Percentiles rank a stretch among this genome's conserved stretches.
phyloP scores from a whole-genome alignment of 352 stramenopile species.

The Phytopythium helicoides region DNA sequence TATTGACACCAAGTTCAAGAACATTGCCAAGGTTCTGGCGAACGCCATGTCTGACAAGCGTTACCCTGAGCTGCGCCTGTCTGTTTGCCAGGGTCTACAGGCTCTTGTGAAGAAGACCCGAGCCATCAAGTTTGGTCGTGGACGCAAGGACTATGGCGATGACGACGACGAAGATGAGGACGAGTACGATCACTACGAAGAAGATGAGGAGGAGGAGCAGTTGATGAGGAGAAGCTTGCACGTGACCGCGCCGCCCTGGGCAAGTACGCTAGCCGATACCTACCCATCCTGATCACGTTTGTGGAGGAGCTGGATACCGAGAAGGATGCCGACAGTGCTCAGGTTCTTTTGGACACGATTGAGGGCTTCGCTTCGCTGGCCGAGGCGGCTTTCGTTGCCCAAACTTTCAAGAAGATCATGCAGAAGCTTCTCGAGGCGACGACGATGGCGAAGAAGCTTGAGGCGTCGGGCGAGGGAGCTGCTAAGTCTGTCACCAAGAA shows the following conservation, averaged over 20 bases:
- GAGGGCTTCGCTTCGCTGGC: conserved; percentile 79
- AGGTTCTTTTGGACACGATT: conserved; percentile 77
- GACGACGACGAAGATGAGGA: conserved; percentile 39
- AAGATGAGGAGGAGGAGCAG: conserved; percentile 46
- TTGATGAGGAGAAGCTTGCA: conserved; percentile 74
- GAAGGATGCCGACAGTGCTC: conserved; percentile 68
- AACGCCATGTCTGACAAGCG: conserved; percentile 87
- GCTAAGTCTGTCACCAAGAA: conserved; percentile 34
- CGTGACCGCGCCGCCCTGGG: conserved; percentile 70
- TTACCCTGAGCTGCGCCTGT: conserved; percentile 77
- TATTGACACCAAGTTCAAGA: conserved; percentile 82
- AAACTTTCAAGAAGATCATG: conserved; percentile 88
- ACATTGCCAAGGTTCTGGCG: conserved; percentile 80
- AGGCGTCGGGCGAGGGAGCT: conserved; percentile 30
- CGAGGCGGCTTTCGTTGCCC: conserved; percentile 57
- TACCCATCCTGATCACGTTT: conserved; percentile 81
- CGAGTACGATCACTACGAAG: conserved; percentile 32
- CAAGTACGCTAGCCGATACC: conserved; percentile 82
- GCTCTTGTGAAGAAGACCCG: conserved; percentile 74
- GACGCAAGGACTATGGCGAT: conserved; percentile 43
- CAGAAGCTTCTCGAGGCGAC: conserved; percentile 87
- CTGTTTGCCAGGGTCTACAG: conserved; percentile 85
- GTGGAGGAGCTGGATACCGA: conserved; percentile 79
- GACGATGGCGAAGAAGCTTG: conserved; percentile 68
- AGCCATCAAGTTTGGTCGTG: conserved; percentile 32